Evolutionary conservation across 2,329 filamentous ascomycete species (phyloP).

Genomic region (Thielaviopsis euricoi): DNA sequence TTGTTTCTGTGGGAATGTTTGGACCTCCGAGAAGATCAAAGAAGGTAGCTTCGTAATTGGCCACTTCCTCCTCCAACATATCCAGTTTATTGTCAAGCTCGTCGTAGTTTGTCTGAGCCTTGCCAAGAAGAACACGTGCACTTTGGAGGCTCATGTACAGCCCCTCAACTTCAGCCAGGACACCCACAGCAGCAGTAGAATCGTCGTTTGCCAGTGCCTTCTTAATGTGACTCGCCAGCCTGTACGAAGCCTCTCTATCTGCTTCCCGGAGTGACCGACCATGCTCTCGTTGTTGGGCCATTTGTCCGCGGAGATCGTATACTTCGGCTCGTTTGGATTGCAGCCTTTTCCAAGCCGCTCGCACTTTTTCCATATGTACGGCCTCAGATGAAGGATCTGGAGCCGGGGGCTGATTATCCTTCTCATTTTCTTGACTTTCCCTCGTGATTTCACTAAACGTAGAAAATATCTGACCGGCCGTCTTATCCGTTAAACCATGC

Average conservation of each 20-base stretch:
- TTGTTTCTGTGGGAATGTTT: conserved; percentile 1
- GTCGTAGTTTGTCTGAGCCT: conserved; percentile 23
- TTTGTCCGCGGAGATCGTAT: neutral
- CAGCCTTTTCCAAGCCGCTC: neutral
- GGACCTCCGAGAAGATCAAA: conserved; percentile 19
- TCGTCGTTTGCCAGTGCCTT: neutral
- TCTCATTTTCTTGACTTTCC: neutral
- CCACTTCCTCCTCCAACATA: conserved; percentile 21
- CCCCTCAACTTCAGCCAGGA: neutral
- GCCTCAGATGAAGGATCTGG: neutral
- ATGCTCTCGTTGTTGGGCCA: neutral
- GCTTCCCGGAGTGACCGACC: neutral
- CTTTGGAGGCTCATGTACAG: conserved; percentile 22
- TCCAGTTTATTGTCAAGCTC: conserved; percentile 20
- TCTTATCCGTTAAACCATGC: neutral
- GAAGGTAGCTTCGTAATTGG: conserved; percentile 22
- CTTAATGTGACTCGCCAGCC: neutral
- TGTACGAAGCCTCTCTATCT: conserved; percentile 2
- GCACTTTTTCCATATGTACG: neutral
- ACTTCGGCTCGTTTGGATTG: neutral
- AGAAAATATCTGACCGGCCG: neutral
- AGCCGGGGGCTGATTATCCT: neutral
- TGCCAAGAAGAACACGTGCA: conserved; percentile 23
- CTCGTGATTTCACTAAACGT: neutral
- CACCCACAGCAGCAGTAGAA: neutral